Conservation (phyloP, 2,329 filamentous ascomycete genomes). For the Sarocladium kiliense region DNA sequence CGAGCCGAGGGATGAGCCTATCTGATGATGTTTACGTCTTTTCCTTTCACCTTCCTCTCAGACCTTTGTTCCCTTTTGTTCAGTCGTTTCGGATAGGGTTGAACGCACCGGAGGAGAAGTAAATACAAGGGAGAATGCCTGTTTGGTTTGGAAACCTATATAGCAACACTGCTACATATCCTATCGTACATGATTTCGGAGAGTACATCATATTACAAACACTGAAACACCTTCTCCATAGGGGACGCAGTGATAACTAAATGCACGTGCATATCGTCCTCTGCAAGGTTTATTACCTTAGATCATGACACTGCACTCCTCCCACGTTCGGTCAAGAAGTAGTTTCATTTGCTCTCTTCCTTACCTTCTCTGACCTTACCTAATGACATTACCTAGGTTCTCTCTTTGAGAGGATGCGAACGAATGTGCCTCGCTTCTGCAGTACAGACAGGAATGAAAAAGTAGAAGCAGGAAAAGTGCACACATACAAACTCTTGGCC, state of each 20-base stretch:
- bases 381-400: not conserved
- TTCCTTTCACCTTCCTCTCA: not conserved
- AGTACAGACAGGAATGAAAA: too few species aligned
- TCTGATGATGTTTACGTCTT: slow-evolving; percentile 32
- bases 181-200: not conserved
- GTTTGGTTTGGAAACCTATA: not conserved
- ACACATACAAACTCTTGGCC: too few species aligned
- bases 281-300: too few species aligned
- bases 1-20: slow-evolving; percentile 71
- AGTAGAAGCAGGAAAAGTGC: too few species aligned
- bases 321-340: not conserved
- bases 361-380: slow-evolving; percentile 5
- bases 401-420: not conserved
- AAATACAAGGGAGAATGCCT: not conserved
- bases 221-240: too few species aligned
- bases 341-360: not conserved
- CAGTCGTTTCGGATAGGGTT: not conserved
- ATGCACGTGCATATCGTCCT: too few species aligned
- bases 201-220: not conserved
- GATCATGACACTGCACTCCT: too few species aligned
- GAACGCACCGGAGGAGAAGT: not conserved
- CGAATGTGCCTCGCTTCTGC: not conserved
- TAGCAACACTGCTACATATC: slow-evolving; percentile 1
- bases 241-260: too few species aligned
- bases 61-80: not conserved